These are phyloP conservation scores for Herpotrichia juniperi DNA, from an alignment of 2,329 filamentous ascomycete genomes.

Conservation along the genomic window DNA sequence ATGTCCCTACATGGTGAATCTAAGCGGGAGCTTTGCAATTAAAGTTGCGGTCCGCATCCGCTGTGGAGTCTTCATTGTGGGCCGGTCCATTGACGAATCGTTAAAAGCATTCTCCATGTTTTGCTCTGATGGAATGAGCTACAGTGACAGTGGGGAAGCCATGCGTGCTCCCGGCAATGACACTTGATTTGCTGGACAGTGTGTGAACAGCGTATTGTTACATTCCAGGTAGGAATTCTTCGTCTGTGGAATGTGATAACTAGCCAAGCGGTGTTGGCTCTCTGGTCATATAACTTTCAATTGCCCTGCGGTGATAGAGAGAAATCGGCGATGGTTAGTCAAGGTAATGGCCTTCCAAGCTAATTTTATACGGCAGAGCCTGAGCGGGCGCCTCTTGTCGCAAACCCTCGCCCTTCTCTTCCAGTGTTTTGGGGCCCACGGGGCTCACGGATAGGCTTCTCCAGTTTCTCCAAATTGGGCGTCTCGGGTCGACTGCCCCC, in stretches of 20 bases:
- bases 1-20: neutral
- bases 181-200: neutral
- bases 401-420: constrained; percentile 79
- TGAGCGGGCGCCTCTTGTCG: constrained; percentile 59
- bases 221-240: neutral
- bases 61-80: neutral
- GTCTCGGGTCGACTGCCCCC: constrained; percentile 54
- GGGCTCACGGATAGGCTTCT: constrained; percentile 74
- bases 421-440: constrained; percentile 79
- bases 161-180: neutral
- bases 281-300: neutral
- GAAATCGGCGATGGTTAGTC: constrained; percentile 3
- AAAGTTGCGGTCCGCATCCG: neutral
- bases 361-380: constrained; percentile 3
- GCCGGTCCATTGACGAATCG: neutral
- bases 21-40: neutral
- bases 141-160: neutral
- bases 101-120: neutral
- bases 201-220: neutral
- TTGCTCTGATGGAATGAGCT: neutral
- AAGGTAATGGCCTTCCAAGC: neutral
- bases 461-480: constrained; percentile 65
- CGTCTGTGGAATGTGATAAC: neutral
- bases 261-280: neutral
- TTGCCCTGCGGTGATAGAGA: neutral